These are phyloP conservation scores for Chenopodium berlandieri DNA, from an alignment of 148 eudicot species.

Conservation along the genomic window DNA sequence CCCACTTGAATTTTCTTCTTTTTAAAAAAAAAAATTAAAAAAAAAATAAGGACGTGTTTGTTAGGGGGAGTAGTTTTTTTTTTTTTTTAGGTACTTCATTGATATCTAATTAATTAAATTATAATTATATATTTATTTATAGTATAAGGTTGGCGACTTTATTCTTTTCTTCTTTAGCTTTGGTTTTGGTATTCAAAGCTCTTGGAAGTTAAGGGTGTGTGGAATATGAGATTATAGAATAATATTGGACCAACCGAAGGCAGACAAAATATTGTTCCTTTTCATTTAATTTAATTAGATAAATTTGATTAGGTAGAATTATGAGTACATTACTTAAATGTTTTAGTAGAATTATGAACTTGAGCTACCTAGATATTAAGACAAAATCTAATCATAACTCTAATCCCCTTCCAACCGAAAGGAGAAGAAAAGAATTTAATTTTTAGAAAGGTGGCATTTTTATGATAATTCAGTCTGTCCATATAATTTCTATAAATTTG, in stretches of 20 bases:
- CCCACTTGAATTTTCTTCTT: constrained; percentile 49
- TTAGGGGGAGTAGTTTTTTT: neutral
- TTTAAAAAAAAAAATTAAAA: neutral
- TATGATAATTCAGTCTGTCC: neutral
- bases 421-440: neutral
- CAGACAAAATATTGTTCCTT: constrained; percentile 6
- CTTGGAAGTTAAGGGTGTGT: constrained; percentile 8
- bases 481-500: neutral
- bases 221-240: neutral
- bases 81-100: neutral
- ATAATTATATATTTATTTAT: neutral
- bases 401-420: constrained; percentile 6
- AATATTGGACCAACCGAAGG: constrained; percentile 24
- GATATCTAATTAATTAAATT: neutral
- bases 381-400: constrained; percentile 28
- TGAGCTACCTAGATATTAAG: constrained; percentile 5
- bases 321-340: constrained; percentile 17
- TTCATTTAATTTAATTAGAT: neutral
- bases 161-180: constrained; percentile 12
- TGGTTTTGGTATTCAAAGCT: constrained; percentile 9
- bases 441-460: neutral
- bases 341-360: constrained; percentile 1
- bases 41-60: constrained; percentile 2
- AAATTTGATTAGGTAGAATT: constrained; percentile 9
- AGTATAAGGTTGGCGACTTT: constrained; percentile 17